These are phyloP conservation scores for Plasmodium gonderi DNA, from an alignment of 169 alveolate genomes.

Conservation along the genomic window DNA sequence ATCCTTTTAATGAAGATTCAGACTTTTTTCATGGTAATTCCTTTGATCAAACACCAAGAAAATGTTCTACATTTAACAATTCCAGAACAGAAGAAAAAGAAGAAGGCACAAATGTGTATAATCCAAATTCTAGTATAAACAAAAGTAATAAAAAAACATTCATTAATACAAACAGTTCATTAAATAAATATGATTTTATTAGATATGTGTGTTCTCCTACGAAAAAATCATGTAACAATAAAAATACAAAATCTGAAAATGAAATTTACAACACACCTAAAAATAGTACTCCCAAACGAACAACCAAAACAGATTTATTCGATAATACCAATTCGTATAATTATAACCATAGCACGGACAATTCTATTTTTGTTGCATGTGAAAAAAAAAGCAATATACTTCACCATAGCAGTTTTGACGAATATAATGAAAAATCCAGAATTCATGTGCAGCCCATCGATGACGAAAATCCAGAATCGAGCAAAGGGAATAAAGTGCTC, in stretches of 20 bases:
- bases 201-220: constrained; percentile 66
- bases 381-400: too few species aligned
- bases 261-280: background rate
- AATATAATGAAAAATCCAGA: too few species aligned
- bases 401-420: too few species aligned
- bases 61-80: background rate
- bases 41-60: constrained; percentile 43
- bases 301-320: background rate
- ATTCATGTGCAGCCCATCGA: too few species aligned
- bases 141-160: background rate
- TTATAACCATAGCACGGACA: background rate
- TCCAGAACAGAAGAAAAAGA: background rate
- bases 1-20: background rate
- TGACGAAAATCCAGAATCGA: too few species aligned
- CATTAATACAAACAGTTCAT: background rate
- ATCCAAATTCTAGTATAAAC: background rate
- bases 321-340: too few species aligned
- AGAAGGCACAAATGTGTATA: background rate
- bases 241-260: background rate
- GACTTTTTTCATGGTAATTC: background rate
- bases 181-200: constrained; percentile 71
- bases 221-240: constrained; percentile 17
- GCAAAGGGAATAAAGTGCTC: too few species aligned
- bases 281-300: background rate
- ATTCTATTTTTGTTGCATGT: background rate